These are phyloP conservation scores for Rhodotorula sp. DNA, from an alignment of 1,284 basidiomycete species.

Conservation along the genomic window DNA sequence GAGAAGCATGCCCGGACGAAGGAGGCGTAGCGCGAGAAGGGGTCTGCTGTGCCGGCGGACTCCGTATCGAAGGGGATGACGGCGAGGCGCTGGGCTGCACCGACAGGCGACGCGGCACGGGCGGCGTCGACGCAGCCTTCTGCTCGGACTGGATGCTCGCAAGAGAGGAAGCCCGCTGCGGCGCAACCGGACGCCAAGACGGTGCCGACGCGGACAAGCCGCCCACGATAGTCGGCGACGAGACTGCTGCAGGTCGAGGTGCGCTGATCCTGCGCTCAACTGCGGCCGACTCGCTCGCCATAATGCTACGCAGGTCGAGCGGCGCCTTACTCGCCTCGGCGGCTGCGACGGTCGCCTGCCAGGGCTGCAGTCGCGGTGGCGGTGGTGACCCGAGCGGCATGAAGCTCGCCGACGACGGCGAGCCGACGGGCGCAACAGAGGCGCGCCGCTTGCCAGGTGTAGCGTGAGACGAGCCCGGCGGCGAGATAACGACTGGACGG, in stretches of 20 bases:
- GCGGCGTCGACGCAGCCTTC: not conserved
- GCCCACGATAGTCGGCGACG: not conserved
- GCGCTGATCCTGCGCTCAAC: not conserved
- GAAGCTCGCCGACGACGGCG: slow-evolving; percentile 27
- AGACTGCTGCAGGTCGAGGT: not conserved
- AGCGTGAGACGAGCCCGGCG: not conserved
- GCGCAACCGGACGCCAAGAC: slow-evolving; percentile 24
- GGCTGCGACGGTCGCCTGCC: slow-evolving; percentile 9
- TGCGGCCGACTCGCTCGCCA: slow-evolving; percentile 58
- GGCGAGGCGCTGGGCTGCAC: not conserved
- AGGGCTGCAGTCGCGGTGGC: slow-evolving; percentile 37
- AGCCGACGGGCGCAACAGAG: slow-evolving; percentile 5
- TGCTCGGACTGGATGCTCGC: slow-evolving; percentile 7
- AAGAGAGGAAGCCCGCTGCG: slow-evolving; percentile 7
- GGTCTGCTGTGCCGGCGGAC: not conserved
- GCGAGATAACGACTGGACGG: slow-evolving; percentile 10
- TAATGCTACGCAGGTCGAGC: slow-evolving; percentile 77
- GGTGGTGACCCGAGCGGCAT: slow-evolving; percentile 41
- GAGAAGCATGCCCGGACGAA: not conserved
- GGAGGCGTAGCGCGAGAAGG: not conserved
- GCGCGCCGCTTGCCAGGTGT: slow-evolving; percentile 40
- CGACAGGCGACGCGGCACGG: not conserved
- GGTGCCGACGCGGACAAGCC: not conserved
- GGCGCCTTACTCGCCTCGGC: slow-evolving; percentile 1
- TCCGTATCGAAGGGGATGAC: not conserved